Conservation (phyloP, 306 rosid species). For the Herpetospermum pedunculosum region DNA sequence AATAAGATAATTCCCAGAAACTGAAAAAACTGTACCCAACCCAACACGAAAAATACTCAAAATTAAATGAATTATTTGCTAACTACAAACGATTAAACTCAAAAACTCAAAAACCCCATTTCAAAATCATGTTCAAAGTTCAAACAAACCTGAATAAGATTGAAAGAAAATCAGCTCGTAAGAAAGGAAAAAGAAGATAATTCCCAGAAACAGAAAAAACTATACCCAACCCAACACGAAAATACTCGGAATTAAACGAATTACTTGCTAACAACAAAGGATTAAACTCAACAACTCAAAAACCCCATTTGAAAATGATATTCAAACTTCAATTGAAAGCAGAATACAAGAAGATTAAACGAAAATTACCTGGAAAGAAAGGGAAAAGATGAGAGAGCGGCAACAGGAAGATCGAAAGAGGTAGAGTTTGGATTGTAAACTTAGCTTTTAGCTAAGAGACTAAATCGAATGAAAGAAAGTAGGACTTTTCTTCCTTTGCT, state of each 20-base stretch:
- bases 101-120: neutral
- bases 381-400: neutral
- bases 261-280: neutral
- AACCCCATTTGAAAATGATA: neutral
- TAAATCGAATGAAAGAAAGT: conserved; percentile 9
- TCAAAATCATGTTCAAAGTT: neutral
- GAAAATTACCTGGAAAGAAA: neutral
- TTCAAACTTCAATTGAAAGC: neutral
- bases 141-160: neutral
- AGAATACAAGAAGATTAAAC: neutral
- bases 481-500: conserved; percentile 26
- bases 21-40: neutral
- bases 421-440: neutral
- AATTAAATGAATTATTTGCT: neutral
- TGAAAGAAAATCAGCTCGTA: neutral
- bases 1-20: neutral
- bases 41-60: neutral
- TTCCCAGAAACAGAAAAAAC: neutral
- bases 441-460: conserved; percentile 14
- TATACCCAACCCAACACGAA: neutral
- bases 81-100: neutral
- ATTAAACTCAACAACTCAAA: neutral
- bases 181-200: neutral
- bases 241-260: neutral
- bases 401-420: conserved; percentile 1